These are phyloP conservation scores for Tulasnella sp. DNA, from an alignment of 768 basidiomycete genomes.

Conservation along the genomic window DNA sequence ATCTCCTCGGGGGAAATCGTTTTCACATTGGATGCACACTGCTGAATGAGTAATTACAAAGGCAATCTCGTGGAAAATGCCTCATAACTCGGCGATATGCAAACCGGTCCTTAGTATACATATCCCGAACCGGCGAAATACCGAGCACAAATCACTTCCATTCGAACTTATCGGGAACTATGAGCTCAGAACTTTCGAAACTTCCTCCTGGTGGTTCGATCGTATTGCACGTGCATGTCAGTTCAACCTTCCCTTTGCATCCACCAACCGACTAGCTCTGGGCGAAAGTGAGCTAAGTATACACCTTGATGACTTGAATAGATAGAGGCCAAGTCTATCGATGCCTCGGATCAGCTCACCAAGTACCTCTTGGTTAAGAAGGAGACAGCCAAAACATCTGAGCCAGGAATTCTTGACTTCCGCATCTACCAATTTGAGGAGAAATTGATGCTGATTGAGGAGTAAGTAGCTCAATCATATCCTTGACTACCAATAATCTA, in stretches of 20 bases:
- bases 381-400: not conserved
- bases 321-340: constrained; percentile 5
- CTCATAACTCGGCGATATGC: not conserved
- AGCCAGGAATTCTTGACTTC: not conserved
- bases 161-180: not conserved
- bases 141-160: not conserved
- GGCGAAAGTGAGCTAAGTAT: too few species aligned
- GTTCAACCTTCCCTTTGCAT: not conserved
- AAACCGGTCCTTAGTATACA: not conserved
- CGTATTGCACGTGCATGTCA: not conserved
- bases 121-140: not conserved
- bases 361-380: not conserved
- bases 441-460: not conserved
- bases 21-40: too few species aligned
- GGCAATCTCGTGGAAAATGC: not conserved
- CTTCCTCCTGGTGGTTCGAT: not conserved
- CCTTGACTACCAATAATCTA: not conserved
- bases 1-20: too few species aligned
- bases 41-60: too few species aligned
- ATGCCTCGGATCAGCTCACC: not conserved
- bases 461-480: not conserved
- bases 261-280: too few species aligned
- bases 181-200: not conserved
- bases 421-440: not conserved
- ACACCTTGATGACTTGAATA: not conserved